A percentile compares a stretch with the other conserved stretches of the same genome.
These are phyloP conservation scores for Microcera coccophila DNA, from an alignment of 2,329 filamentous ascomycete genomes.

Conservation along the genomic window DNA sequence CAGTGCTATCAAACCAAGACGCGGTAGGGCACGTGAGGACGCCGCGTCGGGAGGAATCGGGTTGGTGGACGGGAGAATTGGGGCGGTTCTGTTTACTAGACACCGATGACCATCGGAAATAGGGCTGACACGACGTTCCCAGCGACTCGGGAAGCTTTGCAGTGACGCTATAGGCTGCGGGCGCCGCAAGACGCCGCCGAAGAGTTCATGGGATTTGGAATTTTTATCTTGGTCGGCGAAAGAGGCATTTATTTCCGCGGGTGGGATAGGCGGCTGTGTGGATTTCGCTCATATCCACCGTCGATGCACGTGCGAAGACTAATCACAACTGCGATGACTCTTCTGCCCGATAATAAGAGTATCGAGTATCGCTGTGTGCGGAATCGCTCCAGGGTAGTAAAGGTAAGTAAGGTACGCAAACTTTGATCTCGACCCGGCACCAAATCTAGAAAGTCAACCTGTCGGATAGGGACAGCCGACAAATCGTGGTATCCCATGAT, in stretches of 20 bases:
- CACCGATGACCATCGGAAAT: not conserved
- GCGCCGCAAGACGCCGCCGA: not conserved
- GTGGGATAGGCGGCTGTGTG: not conserved
- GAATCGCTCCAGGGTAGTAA: too few species aligned
- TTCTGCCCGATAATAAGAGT: too few species aligned
- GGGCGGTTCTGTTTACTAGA: not conserved
- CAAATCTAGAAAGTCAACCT: too few species aligned
- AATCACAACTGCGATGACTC: too few species aligned
- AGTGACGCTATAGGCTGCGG: not conserved
- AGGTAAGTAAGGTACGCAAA: too few species aligned
- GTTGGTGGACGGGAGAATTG: not conserved
- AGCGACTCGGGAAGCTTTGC: not conserved
- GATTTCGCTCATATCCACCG: not conserved
- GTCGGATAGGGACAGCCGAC: too few species aligned
- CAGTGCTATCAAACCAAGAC: not conserved
- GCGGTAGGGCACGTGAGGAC: not conserved
- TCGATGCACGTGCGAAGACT: not conserved
- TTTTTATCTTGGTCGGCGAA: too few species aligned
- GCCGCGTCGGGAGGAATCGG: conserved; percentile 1
- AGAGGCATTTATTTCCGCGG: too few species aligned
- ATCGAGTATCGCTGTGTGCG: too few species aligned
- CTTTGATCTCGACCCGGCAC: too few species aligned
- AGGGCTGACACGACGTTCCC: not conserved
- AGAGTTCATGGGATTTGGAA: too few species aligned
- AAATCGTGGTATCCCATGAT: too few species aligned